Conservation (phyloP, 768 basidiomycete genomes). For the Termitomyces sp. region DNA sequence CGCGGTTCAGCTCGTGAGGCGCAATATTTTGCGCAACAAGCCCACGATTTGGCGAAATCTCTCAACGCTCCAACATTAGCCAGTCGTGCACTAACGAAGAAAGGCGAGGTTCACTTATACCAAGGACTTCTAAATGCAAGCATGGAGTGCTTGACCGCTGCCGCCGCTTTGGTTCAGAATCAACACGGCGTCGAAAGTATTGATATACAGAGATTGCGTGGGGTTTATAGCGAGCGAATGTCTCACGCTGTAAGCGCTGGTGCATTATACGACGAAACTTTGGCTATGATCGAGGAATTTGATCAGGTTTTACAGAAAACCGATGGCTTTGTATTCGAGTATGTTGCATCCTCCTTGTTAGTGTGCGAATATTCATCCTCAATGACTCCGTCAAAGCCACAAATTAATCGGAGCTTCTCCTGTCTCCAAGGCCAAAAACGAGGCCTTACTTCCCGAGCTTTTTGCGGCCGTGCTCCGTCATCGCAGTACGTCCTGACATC, state of each 20-base stretch:
- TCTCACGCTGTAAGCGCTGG: conserved; percentile 41
- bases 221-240: conserved; percentile 43
- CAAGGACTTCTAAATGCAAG: conserved; percentile 58
- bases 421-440: conserved; percentile 23
- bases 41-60: conserved; percentile 64
- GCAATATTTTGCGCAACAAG: conserved; percentile 79
- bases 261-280: conserved; percentile 50
- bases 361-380: not conserved
- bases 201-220: conserved; percentile 50
- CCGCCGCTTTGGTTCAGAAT: conserved; percentile 39
- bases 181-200: conserved; percentile 53
- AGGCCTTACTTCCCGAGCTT: conserved; percentile 55
- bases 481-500: conserved; percentile 48
- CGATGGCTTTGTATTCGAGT: conserved; percentile 45
- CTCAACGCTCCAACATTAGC: conserved; percentile 61
- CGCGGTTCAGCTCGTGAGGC: conserved; percentile 84
- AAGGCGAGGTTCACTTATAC: conserved; percentile 67
- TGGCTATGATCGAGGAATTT: conserved; percentile 56
- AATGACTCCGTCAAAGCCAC: conserved; percentile 29
- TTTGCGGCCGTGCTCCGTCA: conserved; percentile 59
- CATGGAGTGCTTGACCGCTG: conserved; percentile 45
- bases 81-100: conserved; percentile 59
- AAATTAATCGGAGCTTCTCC: conserved; percentile 38
- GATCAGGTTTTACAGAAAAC: conserved; percentile 48
- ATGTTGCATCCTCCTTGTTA: conserved; percentile 12